Percentiles rank a stretch among this genome's conserved stretches.
Conservation (phyloP, 345 rosid genomes). For the Citropsis articulata region DNA sequence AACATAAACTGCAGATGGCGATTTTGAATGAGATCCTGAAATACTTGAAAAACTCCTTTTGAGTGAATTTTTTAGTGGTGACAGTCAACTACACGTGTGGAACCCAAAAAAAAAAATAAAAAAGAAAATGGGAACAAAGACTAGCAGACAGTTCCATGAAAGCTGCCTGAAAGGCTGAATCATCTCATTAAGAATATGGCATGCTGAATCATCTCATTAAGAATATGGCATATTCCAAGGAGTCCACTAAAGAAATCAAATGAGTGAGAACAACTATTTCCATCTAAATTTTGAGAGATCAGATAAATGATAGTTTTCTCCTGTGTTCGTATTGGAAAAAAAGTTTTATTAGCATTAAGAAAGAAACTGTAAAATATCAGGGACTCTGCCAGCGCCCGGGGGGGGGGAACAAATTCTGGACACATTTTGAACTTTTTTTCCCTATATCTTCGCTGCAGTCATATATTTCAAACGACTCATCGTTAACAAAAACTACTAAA, state of each 20-base stretch:
- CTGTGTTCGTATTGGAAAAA: neutral
- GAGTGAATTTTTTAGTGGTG: neutral
- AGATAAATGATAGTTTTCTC: neutral
- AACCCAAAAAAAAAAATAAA: neutral
- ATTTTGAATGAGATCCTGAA: no score
- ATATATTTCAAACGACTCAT: neutral
- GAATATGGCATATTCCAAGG: no score
- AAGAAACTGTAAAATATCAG: neutral
- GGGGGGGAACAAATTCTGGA: neutral
- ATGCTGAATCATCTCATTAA: neutral
- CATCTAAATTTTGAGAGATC: neutral
- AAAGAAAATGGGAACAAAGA: neutral
- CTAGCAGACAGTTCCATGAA: neutral
- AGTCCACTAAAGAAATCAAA: no score
- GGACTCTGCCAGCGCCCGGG: neutral
- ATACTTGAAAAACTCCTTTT: neutral
- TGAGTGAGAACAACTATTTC: neutral
- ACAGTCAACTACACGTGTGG: neutral
- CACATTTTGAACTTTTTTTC: neutral
- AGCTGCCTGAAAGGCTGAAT: neutral
- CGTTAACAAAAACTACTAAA: neutral
- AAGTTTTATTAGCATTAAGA: neutral
- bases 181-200: neutral
- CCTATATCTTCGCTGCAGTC: neutral
- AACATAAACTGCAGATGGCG: no score